Evolutionary conservation across 345 rosid species (phyloP), one percentile per base, ranked within the genome.

Genomic region (Populus davidiana): DNA sequence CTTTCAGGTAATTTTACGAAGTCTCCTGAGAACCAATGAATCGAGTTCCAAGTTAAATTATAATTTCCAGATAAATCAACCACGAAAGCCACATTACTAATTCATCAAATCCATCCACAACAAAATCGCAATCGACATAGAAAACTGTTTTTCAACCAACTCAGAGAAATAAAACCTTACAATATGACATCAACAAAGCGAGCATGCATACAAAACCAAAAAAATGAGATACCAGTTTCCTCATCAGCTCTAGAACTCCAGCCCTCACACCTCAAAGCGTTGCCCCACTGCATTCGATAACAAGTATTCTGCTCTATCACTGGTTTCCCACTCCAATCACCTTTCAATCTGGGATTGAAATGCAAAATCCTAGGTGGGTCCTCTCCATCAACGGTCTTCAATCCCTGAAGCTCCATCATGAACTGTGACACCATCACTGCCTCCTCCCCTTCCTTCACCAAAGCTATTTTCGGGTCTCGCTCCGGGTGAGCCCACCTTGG

Each of bases 231-330:
- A 94, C 98, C 94, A 72, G 97, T 93, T 81, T 94, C 98, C 65
- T 93, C 97, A 16, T 90, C 94, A 52, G 90, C 83, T 80, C 85
- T 85, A n/a, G 98, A 93, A 56, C 82, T 86, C 95, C 93, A 90
- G 18, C 98, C 98, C 81, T 89, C 95, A 43, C 98, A 94, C 41
- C 98, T 86, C 86, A 87, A 79, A 0, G 95, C 89, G 31, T 88
- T 76, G 3, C 98, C 98, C 98, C 98, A 94, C 41, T 94, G 98
- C 98, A 91, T 91, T 72, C 98, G 84, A 67, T 91, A 94, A 67
- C 98, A 94, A 82, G 94, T 94, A 77, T 94, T 94, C 88, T 88
- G 94, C 82, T 94, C 98, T 73, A 94, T 94, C 76, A 93, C 97
- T 0, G 98, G 97, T 78, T 82, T 88, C 16, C 81, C 83, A 65